Evolutionary conservation across 768 basidiomycete genomes (phyloP).

Genomic region (Floccularia luteovirens): DNA sequence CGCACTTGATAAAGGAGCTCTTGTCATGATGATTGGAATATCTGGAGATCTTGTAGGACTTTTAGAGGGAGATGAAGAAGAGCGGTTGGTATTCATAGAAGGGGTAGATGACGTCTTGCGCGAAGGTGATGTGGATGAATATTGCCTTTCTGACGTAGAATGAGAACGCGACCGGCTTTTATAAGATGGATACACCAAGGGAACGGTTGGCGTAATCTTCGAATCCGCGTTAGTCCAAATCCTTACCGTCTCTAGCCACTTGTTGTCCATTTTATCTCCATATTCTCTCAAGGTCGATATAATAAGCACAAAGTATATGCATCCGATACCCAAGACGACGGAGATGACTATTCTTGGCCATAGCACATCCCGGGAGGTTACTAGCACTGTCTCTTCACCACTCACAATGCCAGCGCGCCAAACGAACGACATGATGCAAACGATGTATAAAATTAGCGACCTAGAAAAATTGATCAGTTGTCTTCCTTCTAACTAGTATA

Average conservation of each 20-base stretch:
- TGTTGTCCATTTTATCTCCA: constrained; percentile 9
- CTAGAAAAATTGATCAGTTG: constrained; percentile 39
- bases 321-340: constrained; percentile 37
- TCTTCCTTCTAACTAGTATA: constrained; percentile 32
- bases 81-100: no score
- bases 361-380: constrained; percentile 21
- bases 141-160: no score
- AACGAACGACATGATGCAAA: constrained; percentile 50
- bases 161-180: no score
- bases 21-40: no score
- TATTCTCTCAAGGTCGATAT: constrained; percentile 40
- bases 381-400: constrained; percentile 14
- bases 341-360: constrained; percentile 45
- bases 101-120: no score
- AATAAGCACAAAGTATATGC: constrained; percentile 44
- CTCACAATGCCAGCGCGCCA: constrained; percentile 46
- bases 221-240: background rate
- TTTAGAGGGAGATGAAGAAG: no score
- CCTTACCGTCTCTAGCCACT: background rate
- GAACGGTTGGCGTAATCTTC: no score
- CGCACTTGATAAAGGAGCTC: no score
- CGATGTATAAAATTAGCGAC: constrained; percentile 52
- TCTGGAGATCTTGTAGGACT: no score
- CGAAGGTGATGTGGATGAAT: no score
- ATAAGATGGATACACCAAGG: no score